Evolutionary conservation across 116 monocot species (phyloP), one percentile per base, ranked within the genome.

Genomic region (Cymodocea nodosa): DNA sequence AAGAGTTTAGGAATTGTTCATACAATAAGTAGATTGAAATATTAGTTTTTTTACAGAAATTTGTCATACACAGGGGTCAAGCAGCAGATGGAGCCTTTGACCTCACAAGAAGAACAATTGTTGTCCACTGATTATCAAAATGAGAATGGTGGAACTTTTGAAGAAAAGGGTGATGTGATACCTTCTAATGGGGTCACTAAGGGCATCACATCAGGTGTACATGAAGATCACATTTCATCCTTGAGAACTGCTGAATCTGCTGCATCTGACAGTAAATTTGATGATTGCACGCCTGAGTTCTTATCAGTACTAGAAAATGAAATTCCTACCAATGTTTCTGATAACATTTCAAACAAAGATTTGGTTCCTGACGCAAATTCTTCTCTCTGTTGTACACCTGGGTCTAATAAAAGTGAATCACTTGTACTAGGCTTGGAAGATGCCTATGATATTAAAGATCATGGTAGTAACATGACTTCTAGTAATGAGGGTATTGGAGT

Each of bases 41-140:
- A 22, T n/a, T 37, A 18, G 37, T 17, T 17, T 61, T 35, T 61
- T 8, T 61, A n/a, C n/a, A 36, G 9, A 39, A 2, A 5, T 19
- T 61, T 15, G 9, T 35, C 62, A 62, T 62, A 15, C 63, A 16
- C 76, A 94, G 94, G 82, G 37, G 56, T 65, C 57, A 82, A 86
- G 67, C 67, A 71, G 51, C 76, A 83, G 35, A 78, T 86, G 76
- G 72, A 84, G 15, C 79, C 89, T 44, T 36, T 81, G 68, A 75
- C 78, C 50, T 68, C 53, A 22, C 69, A 89, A 35, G 83, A 89
- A 44, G 84, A 83, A 74, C 61, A 76, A 23, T 15, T 71, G 53
- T 65, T 87, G 35, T 63, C 36, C 68, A 74, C 69, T 66, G 74
- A 84, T 63, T 70, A 79, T 75, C 64, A 60, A 53, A 71, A 18